Evolutionary conservation across 345 rosid genomes (phyloP), one percentile per base, ranked within the genome.

Genomic region (Eucalyptus melliodora): DNA sequence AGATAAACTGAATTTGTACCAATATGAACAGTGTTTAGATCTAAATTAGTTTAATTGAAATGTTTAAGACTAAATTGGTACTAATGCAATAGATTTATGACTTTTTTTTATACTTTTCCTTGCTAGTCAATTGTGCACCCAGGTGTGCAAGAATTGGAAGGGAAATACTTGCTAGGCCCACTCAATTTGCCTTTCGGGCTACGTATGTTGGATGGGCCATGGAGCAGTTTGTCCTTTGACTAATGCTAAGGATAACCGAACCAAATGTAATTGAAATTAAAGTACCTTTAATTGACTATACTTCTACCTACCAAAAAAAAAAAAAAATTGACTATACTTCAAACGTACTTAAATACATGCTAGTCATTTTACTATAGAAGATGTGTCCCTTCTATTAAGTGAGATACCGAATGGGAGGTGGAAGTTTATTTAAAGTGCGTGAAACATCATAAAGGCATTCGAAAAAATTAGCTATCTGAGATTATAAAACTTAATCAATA

Each of bases 1-100:
- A 2, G 6, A 56, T 24, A 4, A 8, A 53, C 1, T 53, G 1
- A 53, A 53, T 24, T 24, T 1, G 10, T 24, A 56, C 3, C 0
- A 56, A 56, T 24, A 24, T 56, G 2, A n/a, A n/a, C n/a, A n/a
- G n/a, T n/a, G n/a, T n/a, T n/a, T n/a, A n/a, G 1, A 0, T 9
- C 0, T 56, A 56, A 56, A 56, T 56, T 56, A 56, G 3, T 56
- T 24, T 56, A 24, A 56, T 56, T 56, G 0, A 56, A 56, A 56
- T 0, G 13, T 56, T 56, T 56, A 56, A 2, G 3, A 56, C 62
- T 10, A 11, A 56, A 56, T 24, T 56, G 0, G 6, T 56, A 56
- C 0, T 55, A 8, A 55, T 21, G 0, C 3, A 55, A 55, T 55
- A 21, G 0, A 2, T 9, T 4, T 9, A 56, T 10, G 2, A 56